Evolutionary conservation across 1,284 basidiomycete species (phyloP), one percentile per base, ranked within the genome.

Genomic region (Irpex sp.): DNA sequence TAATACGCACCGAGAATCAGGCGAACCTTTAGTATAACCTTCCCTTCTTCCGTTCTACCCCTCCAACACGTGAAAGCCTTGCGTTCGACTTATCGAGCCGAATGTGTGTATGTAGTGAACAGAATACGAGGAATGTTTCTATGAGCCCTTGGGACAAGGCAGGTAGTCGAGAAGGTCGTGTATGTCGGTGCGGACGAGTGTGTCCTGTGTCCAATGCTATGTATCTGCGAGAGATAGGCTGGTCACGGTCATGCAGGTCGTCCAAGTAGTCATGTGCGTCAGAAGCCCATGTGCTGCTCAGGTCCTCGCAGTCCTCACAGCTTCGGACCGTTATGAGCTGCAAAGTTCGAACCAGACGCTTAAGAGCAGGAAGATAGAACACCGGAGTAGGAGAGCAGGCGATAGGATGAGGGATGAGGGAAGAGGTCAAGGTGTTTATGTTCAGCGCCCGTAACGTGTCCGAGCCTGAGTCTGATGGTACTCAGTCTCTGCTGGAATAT

Each of bases 51-150:
- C 39, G 39, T 16, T 45, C 12, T 45, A 45, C 4, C 4, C 28
- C 47, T 49, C 55, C 59, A n/a, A 63, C 64, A 65, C 64, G 64
- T 64, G 64, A 61, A 62, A 48, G 61, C 63, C 47, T 54, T 57
- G 60, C 56, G 64, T 57, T 45, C 33, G 21, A 56, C 59, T 60
- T 63, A 60, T 63, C 62, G 62, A 59, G 62, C 16, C 56, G 33
- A 39, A n/a, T 63, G 58, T 60, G 56, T 54, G 12, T 42, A 8
- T 28, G 54, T 12, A 23, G 54, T 56, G 58, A 59, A 59, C 21
- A 54, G 51, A 18, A 53, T 28, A 19, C 49, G 18, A 28, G 58
- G 35, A 59, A 33, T 2, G 37, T 54, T 59, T 54, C 58, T 59
- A 59, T 54, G 58, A 59, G 53, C 28, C 8, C 47, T 48, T 36